phyloP scores from a whole-genome alignment of 129 eudicot genomes.

The Flaveria trinervia region DNA sequence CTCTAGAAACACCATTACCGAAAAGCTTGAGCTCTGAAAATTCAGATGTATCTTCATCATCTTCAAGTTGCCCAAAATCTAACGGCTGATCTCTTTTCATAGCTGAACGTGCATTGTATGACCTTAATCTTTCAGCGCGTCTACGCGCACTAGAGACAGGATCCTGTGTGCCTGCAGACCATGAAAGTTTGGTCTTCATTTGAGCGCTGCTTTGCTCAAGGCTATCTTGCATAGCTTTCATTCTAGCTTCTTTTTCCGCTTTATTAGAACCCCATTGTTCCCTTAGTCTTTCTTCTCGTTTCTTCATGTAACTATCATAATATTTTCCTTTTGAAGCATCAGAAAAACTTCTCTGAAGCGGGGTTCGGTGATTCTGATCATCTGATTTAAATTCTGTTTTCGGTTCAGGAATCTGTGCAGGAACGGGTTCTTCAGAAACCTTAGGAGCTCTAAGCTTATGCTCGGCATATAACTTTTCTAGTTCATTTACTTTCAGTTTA shows the following conservation, averaged over 20 bases:
- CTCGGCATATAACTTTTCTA: conserved; percentile 92
- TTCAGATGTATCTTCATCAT: conserved; percentile 69
- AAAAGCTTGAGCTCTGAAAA: conserved; percentile 45
- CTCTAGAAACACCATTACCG: conserved; percentile 41
- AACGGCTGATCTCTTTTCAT: conserved; percentile 61
- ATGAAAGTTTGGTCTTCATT: conserved; percentile 66
- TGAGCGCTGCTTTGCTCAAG: conserved; percentile 74
- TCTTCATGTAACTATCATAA: conserved; percentile 75
- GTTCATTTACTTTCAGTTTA: conserved; percentile 88
- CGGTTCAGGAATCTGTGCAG: conserved; percentile 29
- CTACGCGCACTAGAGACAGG: conserved; percentile 53
- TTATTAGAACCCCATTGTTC: conserved; percentile 82
- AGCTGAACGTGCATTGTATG: conserved; percentile 56
- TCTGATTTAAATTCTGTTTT: conserved; percentile 35
- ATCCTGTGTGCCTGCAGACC: conserved; percentile 59
- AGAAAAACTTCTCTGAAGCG: conserved; percentile 43
- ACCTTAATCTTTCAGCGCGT: conserved; percentile 74
- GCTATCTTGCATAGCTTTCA: conserved; percentile 83
- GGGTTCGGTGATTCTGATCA: conserved; percentile 46
- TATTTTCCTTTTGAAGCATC: conserved; percentile 73
- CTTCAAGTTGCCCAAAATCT: conserved; percentile 69
- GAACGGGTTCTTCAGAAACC: conserved; percentile 54
- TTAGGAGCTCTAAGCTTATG: conserved; percentile 89
- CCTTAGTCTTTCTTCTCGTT: conserved; percentile 78
- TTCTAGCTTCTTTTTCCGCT: conserved; percentile 81